Evolutionary conservation across 768 basidiomycete genomes (phyloP).

Genomic region (Russula sp.): DNA sequence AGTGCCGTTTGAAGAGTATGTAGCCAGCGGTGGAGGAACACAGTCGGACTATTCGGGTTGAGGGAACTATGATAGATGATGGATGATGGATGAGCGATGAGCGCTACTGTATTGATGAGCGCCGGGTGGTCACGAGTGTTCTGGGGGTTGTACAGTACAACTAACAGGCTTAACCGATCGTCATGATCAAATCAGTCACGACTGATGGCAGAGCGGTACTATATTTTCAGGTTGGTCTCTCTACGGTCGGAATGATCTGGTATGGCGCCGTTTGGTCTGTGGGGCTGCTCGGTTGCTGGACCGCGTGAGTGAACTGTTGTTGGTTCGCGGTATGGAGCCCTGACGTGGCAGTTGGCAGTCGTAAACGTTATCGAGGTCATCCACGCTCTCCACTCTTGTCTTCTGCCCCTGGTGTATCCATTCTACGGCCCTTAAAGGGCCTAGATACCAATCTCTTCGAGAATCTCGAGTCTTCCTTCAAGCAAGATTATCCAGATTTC

Average conservation of each 20-base stretch:
- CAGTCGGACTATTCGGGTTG: conserved; percentile 50
- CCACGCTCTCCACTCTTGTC: conserved; percentile 50
- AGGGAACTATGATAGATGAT: no score
- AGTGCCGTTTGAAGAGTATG: conserved; percentile 45
- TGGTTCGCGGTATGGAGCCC: neutral
- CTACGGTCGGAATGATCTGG: conserved; percentile 29
- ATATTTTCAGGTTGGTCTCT: conserved; percentile 3
- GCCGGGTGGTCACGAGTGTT: no score
- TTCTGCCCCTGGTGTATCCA: conserved; percentile 79
- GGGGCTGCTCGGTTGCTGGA: conserved; percentile 25
- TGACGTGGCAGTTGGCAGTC: conserved; percentile 37
- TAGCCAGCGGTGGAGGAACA: conserved; percentile 58
- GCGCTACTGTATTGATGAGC: neutral
- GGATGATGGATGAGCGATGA: neutral
- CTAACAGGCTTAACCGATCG: no score
- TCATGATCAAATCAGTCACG: neutral
- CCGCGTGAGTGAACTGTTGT: conserved; percentile 23
- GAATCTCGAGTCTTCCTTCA: conserved; percentile 90
- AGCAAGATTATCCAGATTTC: conserved; percentile 84
- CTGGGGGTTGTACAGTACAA: no score
- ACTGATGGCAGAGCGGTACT: neutral
- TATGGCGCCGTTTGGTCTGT: conserved; percentile 37
- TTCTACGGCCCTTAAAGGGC: conserved; percentile 90
- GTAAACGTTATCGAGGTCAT: conserved; percentile 63
- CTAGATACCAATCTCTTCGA: conserved; percentile 94